These are phyloP conservation scores for Aspergillus piperis DNA, from an alignment of 2,329 filamentous ascomycete genomes.

Conservation along the genomic window DNA sequence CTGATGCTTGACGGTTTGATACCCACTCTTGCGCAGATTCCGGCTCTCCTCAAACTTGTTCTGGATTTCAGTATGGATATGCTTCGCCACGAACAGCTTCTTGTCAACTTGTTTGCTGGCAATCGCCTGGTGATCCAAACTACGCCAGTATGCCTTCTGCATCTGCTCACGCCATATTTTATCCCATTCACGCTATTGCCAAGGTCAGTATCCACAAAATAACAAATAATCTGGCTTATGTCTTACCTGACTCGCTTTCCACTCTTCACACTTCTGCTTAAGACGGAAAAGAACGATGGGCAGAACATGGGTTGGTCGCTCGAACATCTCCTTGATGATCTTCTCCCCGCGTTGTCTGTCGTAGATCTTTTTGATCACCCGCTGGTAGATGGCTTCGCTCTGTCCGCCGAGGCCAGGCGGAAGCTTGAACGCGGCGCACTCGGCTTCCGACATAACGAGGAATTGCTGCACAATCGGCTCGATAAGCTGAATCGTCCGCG, in stretches of 20 bases:
- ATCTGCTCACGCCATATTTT: constrained; percentile 98
- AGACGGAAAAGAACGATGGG: constrained; percentile 84
- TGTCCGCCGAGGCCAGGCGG: constrained; percentile 84
- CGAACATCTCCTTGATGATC: constrained; percentile 85
- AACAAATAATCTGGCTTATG: background rate
- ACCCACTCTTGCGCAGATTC: constrained; percentile 64
- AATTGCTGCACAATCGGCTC: constrained; percentile 93
- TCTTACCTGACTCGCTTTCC: constrained; percentile 79
- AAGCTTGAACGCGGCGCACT: constrained; percentile 74
- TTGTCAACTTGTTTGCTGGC: constrained; percentile 87
- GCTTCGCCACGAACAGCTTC: constrained; percentile 85
- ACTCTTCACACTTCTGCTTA: constrained; percentile 96
- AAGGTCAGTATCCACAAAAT: constrained; percentile 1
- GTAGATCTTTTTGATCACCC: constrained; percentile 97
- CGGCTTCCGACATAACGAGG: constrained; percentile 71
- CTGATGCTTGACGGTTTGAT: constrained; percentile 68
- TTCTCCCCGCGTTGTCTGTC: constrained; percentile 78
- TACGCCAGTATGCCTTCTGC: constrained; percentile 91
- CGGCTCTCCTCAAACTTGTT: constrained; percentile 90
- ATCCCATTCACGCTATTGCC: constrained; percentile 81
- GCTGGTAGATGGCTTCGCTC: constrained; percentile 94
- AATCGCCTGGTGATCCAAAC: constrained; percentile 93
- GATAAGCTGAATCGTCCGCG: constrained; percentile 91
- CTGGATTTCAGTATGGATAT: constrained; percentile 85
- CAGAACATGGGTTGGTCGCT: constrained; percentile 79